Evolutionary conservation across 2,329 filamentous ascomycete species (phyloP), one percentile per base, ranked within the genome.

Genomic region (Grosmannia penicillata): DNA sequence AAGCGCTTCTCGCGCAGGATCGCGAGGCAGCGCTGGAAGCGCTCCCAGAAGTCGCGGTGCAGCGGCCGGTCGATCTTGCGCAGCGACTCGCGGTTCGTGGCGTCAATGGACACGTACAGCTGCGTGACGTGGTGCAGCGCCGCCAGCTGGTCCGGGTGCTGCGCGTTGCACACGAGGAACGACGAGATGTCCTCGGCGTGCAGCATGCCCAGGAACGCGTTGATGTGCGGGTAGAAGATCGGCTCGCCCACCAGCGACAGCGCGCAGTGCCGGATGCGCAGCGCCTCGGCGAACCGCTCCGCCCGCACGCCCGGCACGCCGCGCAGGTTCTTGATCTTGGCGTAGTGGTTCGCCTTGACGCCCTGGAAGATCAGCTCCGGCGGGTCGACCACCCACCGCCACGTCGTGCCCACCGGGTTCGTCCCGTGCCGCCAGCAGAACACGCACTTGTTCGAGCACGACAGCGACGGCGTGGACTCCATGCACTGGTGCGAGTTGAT

Each of bases 361-460:
- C 89, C 89, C 27, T 81, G 64, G 53, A 95, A 94, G 49, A 96
- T 93, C 50, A 86, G 58, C 19, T 94, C 81, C 0, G 89, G 87
- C 1, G 84, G 79, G 53, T 96, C 91, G 23, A 95, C 84, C 36
- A 87, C 75, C 89, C 89, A 98, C 43, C 89, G 78, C 89, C 91
- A 96, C 5, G 82, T 93, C 3, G 91, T 96, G 34, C 87, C 87
- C 0, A 96, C 91, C 0, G 89, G 89, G 55, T 96, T 98, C 0
- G 91, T 96, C 38, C 89, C 91, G 54, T 96, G 91, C 7, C 91
- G 78, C 91, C 89, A 98, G 68, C 89, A 98, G 59, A 96, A 98
- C 47, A 98, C 85, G 57, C 91, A 96, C 58, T 98, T 96, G 65
- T 96, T 96, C 45, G 82, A 91, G 67, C 89, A 98, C 9, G 85